These are phyloP conservation scores for Plasmopara viticola DNA, from an alignment of 352 stramenopile genomes.

Conservation along the genomic window DNA sequence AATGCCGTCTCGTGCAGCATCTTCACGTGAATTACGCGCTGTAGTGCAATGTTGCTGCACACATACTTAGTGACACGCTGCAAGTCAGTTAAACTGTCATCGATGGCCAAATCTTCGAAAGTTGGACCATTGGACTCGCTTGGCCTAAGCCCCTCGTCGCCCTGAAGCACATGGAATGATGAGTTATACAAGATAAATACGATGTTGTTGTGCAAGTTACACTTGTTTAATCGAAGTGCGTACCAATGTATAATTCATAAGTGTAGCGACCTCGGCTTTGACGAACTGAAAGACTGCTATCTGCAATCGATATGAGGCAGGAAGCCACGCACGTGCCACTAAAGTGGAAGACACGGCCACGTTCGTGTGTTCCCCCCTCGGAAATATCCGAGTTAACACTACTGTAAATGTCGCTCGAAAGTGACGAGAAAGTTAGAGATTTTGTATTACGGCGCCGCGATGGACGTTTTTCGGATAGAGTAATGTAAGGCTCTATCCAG, in stretches of 20 bases:
- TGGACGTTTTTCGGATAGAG: too few relatives aligned
- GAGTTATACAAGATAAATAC: slow-evolving; percentile 3
- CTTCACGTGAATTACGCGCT: slow-evolving; percentile 96
- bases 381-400: slow-evolving; percentile 10
- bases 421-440: background rate
- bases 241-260: slow-evolving; percentile 34
- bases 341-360: slow-evolving; percentile 3
- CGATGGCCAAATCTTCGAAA: slow-evolving; percentile 98
- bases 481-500: too few relatives aligned
- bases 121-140: slow-evolving; percentile 62
- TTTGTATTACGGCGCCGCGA: too few relatives aligned
- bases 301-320: slow-evolving; percentile 2
- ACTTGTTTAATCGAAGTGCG: background rate
- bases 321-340: slow-evolving; percentile 2
- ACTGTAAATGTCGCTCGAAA: slow-evolving; percentile 3
- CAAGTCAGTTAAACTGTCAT: slow-evolving; percentile 94
- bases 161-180: slow-evolving; percentile 6
- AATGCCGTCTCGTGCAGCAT: slow-evolving; percentile 89
- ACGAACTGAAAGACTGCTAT: background rate
- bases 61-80: slow-evolving; percentile 94
- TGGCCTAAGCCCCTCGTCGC: slow-evolving; percentile 22
- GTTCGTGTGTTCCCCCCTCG: slow-evolving; percentile 18
- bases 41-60: slow-evolving; percentile 93
- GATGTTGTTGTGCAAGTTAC: background rate
- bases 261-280: background rate